Conservation (phyloP, 1,284 basidiomycete genomes). For the Pseudozyma hubeiensis region DNA sequence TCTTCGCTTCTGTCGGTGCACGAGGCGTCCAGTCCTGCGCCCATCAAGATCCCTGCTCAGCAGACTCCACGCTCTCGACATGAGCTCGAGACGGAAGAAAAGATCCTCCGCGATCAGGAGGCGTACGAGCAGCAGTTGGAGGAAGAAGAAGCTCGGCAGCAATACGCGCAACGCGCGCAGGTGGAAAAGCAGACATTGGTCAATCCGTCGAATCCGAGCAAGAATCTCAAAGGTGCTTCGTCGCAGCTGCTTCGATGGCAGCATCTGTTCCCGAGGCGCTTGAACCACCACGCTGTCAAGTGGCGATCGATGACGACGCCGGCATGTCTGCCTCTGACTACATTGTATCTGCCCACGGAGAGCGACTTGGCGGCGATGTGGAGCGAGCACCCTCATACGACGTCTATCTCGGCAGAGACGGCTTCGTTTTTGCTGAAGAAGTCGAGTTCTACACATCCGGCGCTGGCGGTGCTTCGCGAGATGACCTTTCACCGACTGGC, state of each 20-base stretch:
- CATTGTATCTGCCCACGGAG: constrained; percentile 73
- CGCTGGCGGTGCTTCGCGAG: constrained; percentile 81
- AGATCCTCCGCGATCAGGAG: constrained; percentile 55
- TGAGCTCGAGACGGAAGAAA: constrained; percentile 47
- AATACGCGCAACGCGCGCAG: constrained; percentile 59
- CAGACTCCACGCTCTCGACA: constrained; percentile 32
- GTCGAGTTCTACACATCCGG: constrained; percentile 76
- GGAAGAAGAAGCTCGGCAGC: constrained; percentile 56
- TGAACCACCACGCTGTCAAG: constrained; percentile 88
- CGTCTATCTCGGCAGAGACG: constrained; percentile 63
- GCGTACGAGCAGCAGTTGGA: constrained; percentile 58
- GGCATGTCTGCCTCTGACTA: constrained; percentile 86
- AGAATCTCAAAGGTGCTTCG: constrained; percentile 37
- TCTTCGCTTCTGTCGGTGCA: constrained; percentile 46
- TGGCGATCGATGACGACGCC: constrained; percentile 80
- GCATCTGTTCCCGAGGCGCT: constrained; percentile 81
- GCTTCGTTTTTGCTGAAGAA: constrained; percentile 65
- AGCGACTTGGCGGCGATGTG: constrained; percentile 61
- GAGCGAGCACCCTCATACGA: constrained; percentile 67
- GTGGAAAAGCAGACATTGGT: constrained; percentile 65
- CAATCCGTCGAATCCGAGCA: constrained; percentile 65
- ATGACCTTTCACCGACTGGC: constrained; percentile 91
- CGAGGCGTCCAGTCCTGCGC: constrained; percentile 42
- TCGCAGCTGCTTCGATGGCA: constrained; percentile 74
- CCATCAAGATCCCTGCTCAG: constrained; percentile 59